These are phyloP conservation scores for Boletus fagicola DNA, from an alignment of 768 basidiomycete genomes.

Conservation along the genomic window DNA sequence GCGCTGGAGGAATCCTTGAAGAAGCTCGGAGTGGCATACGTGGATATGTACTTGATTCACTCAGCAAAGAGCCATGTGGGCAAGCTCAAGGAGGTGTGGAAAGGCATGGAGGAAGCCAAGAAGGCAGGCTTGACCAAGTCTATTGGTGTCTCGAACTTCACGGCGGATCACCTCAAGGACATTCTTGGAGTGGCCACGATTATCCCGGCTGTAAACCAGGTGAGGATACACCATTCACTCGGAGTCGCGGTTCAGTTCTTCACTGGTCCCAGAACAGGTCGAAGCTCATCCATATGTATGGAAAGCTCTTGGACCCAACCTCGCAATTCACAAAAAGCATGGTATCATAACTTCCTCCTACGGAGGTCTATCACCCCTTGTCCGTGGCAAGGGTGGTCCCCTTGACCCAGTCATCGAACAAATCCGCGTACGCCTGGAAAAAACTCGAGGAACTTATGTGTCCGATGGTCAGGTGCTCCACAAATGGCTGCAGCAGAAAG, in stretches of 20 bases:
- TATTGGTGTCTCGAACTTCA: slow-evolving; percentile 60
- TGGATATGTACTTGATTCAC: slow-evolving; percentile 69
- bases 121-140: slow-evolving; percentile 39
- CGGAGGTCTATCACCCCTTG: slow-evolving; percentile 40
- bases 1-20: slow-evolving; percentile 52
- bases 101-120: slow-evolving; percentile 57
- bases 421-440: slow-evolving; percentile 32
- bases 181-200: slow-evolving; percentile 45
- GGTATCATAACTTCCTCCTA: slow-evolving; percentile 42
- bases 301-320: slow-evolving; percentile 38
- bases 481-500: slow-evolving; percentile 29
- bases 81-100: slow-evolving; percentile 54
- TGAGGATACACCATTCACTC: slow-evolving; percentile 8
- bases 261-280: slow-evolving; percentile 32
- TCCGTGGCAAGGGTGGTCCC: slow-evolving; percentile 37
- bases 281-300: slow-evolving; percentile 56
- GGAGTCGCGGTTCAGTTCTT: not conserved
- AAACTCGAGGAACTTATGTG: slow-evolving; percentile 24
- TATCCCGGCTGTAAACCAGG: slow-evolving; percentile 55
- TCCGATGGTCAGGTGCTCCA: slow-evolving; percentile 31
- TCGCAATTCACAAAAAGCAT: slow-evolving; percentile 36
- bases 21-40: slow-evolving; percentile 51
- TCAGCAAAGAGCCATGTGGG: slow-evolving; percentile 38
- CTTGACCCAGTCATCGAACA: slow-evolving; percentile 38
- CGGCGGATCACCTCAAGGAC: slow-evolving; percentile 40